Evolutionary conservation across 176 grass and related monocot genomes (phyloP).

Genomic region (Poa pratensis): DNA sequence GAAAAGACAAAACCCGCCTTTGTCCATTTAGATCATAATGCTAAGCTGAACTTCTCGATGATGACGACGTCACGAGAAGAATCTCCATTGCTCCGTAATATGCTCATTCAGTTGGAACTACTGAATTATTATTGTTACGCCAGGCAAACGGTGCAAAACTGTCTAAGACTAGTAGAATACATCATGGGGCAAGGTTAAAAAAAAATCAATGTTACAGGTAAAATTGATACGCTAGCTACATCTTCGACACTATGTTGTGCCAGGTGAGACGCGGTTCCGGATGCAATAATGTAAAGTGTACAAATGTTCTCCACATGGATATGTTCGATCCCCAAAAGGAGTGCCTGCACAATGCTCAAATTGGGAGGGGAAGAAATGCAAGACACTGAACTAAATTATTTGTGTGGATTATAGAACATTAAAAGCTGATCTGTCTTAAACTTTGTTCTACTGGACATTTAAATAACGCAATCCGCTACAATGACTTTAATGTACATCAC

Average conservation of each 20-base stretch:
- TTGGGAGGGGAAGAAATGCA: neutral
- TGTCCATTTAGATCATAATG: neutral
- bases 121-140: slow-evolving; percentile 41
- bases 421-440: slow-evolving; percentile 29
- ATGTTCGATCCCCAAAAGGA: slow-evolving; percentile 39
- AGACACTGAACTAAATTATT: neutral
- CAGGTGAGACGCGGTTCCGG: slow-evolving; percentile 21
- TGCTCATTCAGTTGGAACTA: slow-evolving; percentile 26
- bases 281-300: slow-evolving; percentile 26
- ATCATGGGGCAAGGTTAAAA: neutral
- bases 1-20: no score
- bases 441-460: slow-evolving; percentile 21
- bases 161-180: slow-evolving; percentile 44
- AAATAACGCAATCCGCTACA: neutral
- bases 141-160: slow-evolving; percentile 24
- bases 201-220: slow-evolving; percentile 30
- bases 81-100: slow-evolving; percentile 16
- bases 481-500: slow-evolving; percentile 1
- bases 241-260: slow-evolving; percentile 15
- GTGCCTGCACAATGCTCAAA: slow-evolving; percentile 44
- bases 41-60: neutral
- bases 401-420: slow-evolving; percentile 14
- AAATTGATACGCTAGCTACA: slow-evolving; percentile 44
- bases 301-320: slow-evolving; percentile 32
- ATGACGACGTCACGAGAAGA: neutral